Conservation (phyloP, 805 yeast genomes). For the Sugiyamaella marilandica region DNA sequence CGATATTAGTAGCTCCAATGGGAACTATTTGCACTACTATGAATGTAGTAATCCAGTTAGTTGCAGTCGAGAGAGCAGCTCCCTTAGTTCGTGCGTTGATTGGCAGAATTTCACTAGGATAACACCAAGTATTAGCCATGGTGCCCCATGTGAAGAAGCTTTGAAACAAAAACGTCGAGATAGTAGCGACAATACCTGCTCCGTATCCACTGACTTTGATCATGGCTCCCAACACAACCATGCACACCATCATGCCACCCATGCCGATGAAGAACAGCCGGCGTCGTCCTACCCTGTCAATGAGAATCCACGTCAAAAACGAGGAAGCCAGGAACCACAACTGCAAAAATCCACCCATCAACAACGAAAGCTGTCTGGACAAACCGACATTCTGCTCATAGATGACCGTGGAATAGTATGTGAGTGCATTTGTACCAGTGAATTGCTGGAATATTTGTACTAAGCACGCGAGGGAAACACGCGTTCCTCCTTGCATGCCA, state of each 20-base stretch:
- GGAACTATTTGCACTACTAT: slow-evolving; percentile 35
- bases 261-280: slow-evolving; percentile 47
- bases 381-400: slow-evolving; percentile 6
- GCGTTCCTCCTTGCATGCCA: slow-evolving; percentile 8
- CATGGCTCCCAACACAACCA: slow-evolving; percentile 7
- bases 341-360: slow-evolving; percentile 8
- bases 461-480: slow-evolving; percentile 12
- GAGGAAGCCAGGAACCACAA: slow-evolving; percentile 10
- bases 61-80: slow-evolving; percentile 51
- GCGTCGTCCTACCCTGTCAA: slow-evolving; percentile 52
- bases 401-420: slow-evolving; percentile 7
- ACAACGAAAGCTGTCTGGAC: not conserved
- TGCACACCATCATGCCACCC: slow-evolving; percentile 39
- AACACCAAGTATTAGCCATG: slow-evolving; percentile 39
- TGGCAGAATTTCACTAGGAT: slow-evolving; percentile 1
- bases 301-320: slow-evolving; percentile 11
- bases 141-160: slow-evolving; percentile 31
- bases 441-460: slow-evolving; percentile 13
- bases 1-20: not conserved
- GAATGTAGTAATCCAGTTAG: slow-evolving; percentile 60
- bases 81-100: not conserved
- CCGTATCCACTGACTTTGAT: not conserved
- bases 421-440: slow-evolving; percentile 6
- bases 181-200: slow-evolving; percentile 7
- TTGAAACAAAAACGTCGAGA: slow-evolving; percentile 40